Evolutionary conservation across 208 protist species (phyloP).

Genomic region (Crithidia bombi): DNA sequence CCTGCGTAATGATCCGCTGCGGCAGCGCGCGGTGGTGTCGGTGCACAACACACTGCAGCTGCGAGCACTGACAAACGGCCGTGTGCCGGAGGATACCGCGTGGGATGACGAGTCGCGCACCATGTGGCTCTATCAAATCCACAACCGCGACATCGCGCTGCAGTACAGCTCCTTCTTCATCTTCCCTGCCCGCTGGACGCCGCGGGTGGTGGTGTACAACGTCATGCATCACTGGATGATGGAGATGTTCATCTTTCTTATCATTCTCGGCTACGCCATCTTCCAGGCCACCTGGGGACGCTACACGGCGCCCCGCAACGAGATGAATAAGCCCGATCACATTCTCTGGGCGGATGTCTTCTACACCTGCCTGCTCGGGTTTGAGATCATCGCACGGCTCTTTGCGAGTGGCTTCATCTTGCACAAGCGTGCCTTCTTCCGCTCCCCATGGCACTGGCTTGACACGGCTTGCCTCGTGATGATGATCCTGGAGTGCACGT

Average conservation of each 20-base stretch:
- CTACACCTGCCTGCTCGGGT: conserved; percentile 79
- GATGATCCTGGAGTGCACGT: conserved; percentile 78
- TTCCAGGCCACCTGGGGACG: conserved; percentile 85
- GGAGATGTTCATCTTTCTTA: conserved; percentile 73
- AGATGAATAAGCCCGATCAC: conserved; percentile 61
- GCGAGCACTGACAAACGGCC: conserved; percentile 56
- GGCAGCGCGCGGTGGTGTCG: conserved; percentile 49
- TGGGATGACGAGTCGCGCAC: conserved; percentile 49
- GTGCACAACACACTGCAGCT: conserved; percentile 75
- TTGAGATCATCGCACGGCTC: conserved; percentile 85
- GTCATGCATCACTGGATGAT: conserved; percentile 90
- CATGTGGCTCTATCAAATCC: conserved; percentile 82
- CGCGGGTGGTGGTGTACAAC: conserved; percentile 91
- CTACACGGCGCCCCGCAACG: conserved; percentile 40
- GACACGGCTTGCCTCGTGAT: conserved; percentile 89
- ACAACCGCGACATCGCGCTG: conserved; percentile 76
- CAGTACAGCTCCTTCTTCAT: conserved; percentile 87
- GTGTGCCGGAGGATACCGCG: conserved; percentile 57
- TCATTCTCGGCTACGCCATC: conserved; percentile 85
- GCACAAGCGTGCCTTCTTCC: conserved; percentile 83
- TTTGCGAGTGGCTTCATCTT: conserved; percentile 85
- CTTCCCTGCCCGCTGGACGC: conserved; percentile 80
- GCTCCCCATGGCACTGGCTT: conserved; percentile 92
- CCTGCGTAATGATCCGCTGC: conserved; percentile 52
- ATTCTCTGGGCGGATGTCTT: conserved; percentile 89